A percentile compares a stretch with the other conserved stretches of the same genome.
phyloP scores from a whole-genome alignment of 495 filamentous ascomycete genomes.

The Aspergillus asperescens region DNA sequence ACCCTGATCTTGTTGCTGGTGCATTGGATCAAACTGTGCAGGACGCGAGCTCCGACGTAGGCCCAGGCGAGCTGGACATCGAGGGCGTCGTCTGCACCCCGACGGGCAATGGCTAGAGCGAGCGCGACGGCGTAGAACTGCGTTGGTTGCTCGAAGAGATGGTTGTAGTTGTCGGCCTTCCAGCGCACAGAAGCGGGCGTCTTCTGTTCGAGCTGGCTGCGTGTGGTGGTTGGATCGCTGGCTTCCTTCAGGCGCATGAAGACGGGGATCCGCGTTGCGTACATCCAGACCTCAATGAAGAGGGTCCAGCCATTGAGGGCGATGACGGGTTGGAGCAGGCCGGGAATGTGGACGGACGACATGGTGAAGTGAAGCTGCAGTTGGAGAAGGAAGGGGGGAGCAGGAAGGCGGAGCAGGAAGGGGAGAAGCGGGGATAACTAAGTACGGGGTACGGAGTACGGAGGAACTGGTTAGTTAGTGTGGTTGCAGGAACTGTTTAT shows the following conservation, averaged over 20 bases:
- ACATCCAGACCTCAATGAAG: conserved; percentile 26
- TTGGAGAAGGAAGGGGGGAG: neutral
- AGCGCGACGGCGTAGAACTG: conserved; percentile 27
- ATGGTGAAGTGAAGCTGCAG: neutral
- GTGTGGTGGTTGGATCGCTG: conserved; percentile 5
- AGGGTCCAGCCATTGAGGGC: conserved; percentile 26
- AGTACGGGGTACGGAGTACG: too few species aligned
- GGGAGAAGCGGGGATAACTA: too few species aligned
- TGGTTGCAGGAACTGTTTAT: too few species aligned
- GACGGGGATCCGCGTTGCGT: conserved; percentile 16
- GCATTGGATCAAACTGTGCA: conserved; percentile 23
- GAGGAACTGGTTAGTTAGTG: too few species aligned
- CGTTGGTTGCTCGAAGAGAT: conserved; percentile 27
- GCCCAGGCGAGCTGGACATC: conserved; percentile 20
- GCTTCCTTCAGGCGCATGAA: conserved; percentile 5
- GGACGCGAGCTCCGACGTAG: conserved; percentile 18
- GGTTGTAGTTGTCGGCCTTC: conserved; percentile 27
- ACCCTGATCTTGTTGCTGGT: conserved; percentile 14
- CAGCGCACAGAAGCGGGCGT: conserved; percentile 22
- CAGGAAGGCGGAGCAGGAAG: too few species aligned
- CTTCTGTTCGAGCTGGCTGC: conserved; percentile 16
- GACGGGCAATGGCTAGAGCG: conserved; percentile 15
- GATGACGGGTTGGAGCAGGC: conserved; percentile 28
- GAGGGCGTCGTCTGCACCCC: conserved; percentile 6
- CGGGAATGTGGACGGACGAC: conserved; percentile 6